A percentile compares a stretch with the other conserved stretches of the same genome.
These are phyloP conservation scores for Omphalotus guepiniiformis DNA, from an alignment of 768 basidiomycete species.

Conservation along the genomic window DNA sequence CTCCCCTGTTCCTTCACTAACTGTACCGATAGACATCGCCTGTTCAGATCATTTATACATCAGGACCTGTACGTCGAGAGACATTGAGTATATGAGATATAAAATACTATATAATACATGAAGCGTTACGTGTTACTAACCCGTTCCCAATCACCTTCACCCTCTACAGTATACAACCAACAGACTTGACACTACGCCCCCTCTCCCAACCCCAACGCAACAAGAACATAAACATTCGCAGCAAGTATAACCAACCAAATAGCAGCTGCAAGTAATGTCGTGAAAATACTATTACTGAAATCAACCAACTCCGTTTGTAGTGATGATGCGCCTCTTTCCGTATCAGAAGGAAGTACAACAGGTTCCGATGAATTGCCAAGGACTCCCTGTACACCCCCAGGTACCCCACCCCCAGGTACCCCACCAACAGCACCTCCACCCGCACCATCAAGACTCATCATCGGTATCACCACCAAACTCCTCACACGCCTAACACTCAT, in stretches of 20 bases:
- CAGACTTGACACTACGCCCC: neutral
- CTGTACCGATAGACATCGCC: too few species aligned
- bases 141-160: too few species aligned
- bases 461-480: conserved; percentile 37
- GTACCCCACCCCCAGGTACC: too few species aligned
- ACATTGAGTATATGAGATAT: too few species aligned
- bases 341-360: neutral
- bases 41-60: too few species aligned
- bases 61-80: too few species aligned
- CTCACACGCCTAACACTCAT: conserved; percentile 64
- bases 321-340: conserved; percentile 19
- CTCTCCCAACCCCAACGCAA: conserved; percentile 45
- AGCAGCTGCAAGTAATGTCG: conserved; percentile 44
- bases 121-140: too few species aligned
- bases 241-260: conserved; percentile 65
- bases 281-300: conserved; percentile 56
- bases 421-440: too few species aligned
- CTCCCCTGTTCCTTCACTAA: too few species aligned
- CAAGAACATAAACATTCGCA: conserved; percentile 77
- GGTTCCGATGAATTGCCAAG: neutral
- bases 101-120: too few species aligned
- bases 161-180: too few species aligned
- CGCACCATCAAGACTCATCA: conserved; percentile 13
- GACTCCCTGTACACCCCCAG: neutral
- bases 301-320: conserved; percentile 44